phyloP scores from a whole-genome alignment of 192 early-diverging fungal species.

The Coemansia sp. region DNA sequence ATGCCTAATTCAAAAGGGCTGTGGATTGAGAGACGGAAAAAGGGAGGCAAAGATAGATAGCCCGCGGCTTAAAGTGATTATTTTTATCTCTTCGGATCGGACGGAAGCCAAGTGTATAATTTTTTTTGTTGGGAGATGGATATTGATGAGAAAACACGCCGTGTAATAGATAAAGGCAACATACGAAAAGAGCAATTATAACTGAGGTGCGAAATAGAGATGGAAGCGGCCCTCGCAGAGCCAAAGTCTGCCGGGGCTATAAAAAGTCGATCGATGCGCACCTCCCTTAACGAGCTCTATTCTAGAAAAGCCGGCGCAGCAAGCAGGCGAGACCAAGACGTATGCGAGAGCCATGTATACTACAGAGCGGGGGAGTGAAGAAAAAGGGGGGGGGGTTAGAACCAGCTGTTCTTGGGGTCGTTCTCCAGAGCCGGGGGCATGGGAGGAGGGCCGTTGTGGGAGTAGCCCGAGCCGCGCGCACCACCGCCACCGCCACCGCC shows the following conservation, averaged over 20 bases:
- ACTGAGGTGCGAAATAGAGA: not conserved
- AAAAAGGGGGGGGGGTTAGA: conserved; percentile 36
- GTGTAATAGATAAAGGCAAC: not conserved
- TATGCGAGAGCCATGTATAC: conserved; percentile 26
- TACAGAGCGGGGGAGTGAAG: conserved; percentile 14
- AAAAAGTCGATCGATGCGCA: conserved; percentile 1
- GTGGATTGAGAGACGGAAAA: no score
- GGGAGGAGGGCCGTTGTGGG: conserved; percentile 19
- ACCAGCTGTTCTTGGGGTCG: conserved; percentile 63
- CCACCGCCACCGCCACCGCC: no score
- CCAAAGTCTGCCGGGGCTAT: conserved; percentile 4
- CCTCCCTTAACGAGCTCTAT: not conserved
- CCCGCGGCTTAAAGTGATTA: no score
- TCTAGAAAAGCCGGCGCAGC: conserved; percentile 26
- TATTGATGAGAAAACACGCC: not conserved
- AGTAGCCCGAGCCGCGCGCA: conserved; percentile 8
- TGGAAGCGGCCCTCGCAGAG: not conserved
- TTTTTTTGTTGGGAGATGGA: no score
- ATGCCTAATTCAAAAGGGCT: not conserved
- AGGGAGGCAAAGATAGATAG: not conserved
- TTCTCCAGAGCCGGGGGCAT: conserved; percentile 36
- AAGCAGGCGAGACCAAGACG: conserved; percentile 8
- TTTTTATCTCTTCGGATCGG: no score
- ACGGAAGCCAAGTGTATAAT: no score
- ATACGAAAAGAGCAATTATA: not conserved